A percentile compares a stretch with the other conserved stretches of the same genome.
These are phyloP conservation scores for Didymella glomerata DNA, from an alignment of 2,329 filamentous ascomycete genomes.

Conservation along the genomic window DNA sequence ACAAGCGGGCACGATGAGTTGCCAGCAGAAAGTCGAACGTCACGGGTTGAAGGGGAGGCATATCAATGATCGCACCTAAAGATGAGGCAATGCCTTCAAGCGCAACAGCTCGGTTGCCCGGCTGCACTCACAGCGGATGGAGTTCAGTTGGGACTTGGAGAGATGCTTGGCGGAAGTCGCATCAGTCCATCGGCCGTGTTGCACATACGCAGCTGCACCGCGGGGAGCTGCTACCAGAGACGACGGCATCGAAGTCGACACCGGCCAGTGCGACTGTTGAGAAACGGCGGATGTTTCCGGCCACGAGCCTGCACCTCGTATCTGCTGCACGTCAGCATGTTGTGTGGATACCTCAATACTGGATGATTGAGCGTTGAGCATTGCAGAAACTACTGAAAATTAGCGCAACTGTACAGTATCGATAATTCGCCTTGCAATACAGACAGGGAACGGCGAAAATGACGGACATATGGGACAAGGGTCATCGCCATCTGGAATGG, in stretches of 20 bases:
- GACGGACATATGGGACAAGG: slow-evolving; percentile 27
- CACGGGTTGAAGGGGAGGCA: not conserved
- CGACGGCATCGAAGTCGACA: not conserved
- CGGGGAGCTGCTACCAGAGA: not conserved
- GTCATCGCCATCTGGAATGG: slow-evolving; percentile 28
- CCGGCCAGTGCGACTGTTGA: not conserved
- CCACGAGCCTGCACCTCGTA: not conserved
- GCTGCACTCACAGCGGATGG: not conserved
- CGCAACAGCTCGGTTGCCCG: too few relatives aligned
- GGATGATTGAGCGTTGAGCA: slow-evolving; percentile 9
- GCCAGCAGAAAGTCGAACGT: not conserved
- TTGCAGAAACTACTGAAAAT: slow-evolving; percentile 7
- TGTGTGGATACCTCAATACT: slow-evolving; percentile 7
- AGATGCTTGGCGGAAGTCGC: not conserved
- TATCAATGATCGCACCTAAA: not conserved
- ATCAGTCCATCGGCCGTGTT: not conserved
- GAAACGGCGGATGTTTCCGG: not conserved
- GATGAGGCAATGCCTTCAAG: not conserved
- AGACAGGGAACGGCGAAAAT: slow-evolving; percentile 30
- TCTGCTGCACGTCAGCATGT: slow-evolving; percentile 5
- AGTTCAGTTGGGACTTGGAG: not conserved
- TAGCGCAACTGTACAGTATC: slow-evolving; percentile 34
- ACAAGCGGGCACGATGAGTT: slow-evolving; percentile 48
- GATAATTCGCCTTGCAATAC: slow-evolving; percentile 28
- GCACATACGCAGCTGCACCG: not conserved